phyloP scores from a whole-genome alignment of 1,284 basidiomycete species.

The Marasmius tenuissimus region DNA sequence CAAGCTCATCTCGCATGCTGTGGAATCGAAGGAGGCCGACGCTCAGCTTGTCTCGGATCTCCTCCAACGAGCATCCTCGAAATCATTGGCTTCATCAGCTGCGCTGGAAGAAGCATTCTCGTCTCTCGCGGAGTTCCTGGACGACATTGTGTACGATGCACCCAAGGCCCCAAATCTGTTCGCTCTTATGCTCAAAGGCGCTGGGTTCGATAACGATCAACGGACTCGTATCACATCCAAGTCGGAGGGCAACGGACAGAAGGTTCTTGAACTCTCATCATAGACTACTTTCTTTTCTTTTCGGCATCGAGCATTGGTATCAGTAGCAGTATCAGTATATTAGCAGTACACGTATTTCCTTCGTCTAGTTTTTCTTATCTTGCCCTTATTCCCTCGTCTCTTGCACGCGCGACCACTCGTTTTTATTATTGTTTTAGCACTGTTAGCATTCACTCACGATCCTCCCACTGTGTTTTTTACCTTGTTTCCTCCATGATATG shows the following conservation, averaged over 20 bases:
- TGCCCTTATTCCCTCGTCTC: neutral
- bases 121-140: constrained; percentile 71
- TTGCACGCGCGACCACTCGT: neutral
- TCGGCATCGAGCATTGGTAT: constrained; percentile 1
- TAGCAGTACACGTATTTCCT: neutral
- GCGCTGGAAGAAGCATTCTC: constrained; percentile 71
- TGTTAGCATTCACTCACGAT: neutral
- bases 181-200: constrained; percentile 70
- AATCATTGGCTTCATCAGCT: constrained; percentile 52
- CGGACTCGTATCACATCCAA: constrained; percentile 56
- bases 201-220: constrained; percentile 63
- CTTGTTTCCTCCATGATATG: constrained; percentile 2
- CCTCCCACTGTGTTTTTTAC: neutral
- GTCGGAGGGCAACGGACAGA: constrained; percentile 52
- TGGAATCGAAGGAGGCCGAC: constrained; percentile 86
- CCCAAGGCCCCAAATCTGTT: constrained; percentile 83
- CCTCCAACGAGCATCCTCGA: constrained; percentile 57
- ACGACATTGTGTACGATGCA: constrained; percentile 87
- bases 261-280: constrained; percentile 58
- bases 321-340: neutral
- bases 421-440: neutral
- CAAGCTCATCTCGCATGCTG: constrained; percentile 66
- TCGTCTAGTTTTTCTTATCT: constrained; percentile 6
- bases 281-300: constrained; percentile 34
- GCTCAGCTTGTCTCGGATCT: constrained; percentile 75